Evolutionary conservation across 1,284 basidiomycete genomes (phyloP), one percentile per base, ranked within the genome.

Genomic region (Marasmius sp.): DNA sequence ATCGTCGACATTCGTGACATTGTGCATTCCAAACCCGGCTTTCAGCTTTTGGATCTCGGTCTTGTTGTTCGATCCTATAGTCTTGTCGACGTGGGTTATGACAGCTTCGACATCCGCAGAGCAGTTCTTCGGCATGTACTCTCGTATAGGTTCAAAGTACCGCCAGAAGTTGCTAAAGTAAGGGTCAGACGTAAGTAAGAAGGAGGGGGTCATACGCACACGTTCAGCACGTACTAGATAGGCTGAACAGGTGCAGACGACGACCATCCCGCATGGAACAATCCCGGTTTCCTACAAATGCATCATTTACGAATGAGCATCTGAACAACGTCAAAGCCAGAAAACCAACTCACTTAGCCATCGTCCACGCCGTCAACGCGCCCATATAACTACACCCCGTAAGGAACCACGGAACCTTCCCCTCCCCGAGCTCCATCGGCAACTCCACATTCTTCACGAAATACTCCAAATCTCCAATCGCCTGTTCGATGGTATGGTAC

Each of bases 201-300:
- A 12, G 60, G 60, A 7, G 47, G 37, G 36, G 48, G 36, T 53
- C n/a, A n/a, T n/a, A n/a, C n/a, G n/a, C n/a, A 7, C 20, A 36
- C 20, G 5, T 14, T 16, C 12, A 16, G 5, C 6, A 11, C 80
- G 57, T 64, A 86, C 85, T 80, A 72, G 63, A 87, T 88, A 3
- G 87, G 84, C 72, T 92, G 78, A 1, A 91, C 89, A 18, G 90
- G 88, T 6, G 76, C 89, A 14, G 89, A 92, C 2, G 88, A 90
- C 1, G 85, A 83, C 68, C 89, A 90, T 5, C 82, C 88, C 4
- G 88, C 88, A 60, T 75, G 80, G 74, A 92, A 92, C 14, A 89
- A 68, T 20, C 78, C 83, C 0, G 88, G 87, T 70, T 88, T 83
- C 67, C 88, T 91, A 59, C 55, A 59, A 61, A 59, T 66, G 47